Percentiles rank a stretch among this genome's conserved stretches.
Conservation (phyloP, 2,329 filamentous ascomycete genomes). For the Stromatinia cepivora region DNA sequence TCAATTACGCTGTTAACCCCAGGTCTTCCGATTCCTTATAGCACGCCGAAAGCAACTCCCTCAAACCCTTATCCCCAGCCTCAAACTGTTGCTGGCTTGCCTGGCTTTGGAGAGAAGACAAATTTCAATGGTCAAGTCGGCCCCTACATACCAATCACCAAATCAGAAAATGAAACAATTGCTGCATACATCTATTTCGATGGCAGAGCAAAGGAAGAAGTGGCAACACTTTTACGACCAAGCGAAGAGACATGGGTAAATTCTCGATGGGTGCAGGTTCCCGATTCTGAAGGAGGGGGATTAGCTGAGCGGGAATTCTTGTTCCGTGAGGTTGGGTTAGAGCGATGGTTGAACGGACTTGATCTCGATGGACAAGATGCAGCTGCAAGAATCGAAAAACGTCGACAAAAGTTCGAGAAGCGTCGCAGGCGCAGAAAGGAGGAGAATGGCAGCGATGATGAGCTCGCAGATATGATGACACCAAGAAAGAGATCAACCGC, state of each 20-base stretch:
- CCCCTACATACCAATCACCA: conserved; percentile 89
- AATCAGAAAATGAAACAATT: conserved; percentile 93
- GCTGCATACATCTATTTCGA: conserved; percentile 99
- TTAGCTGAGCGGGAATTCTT: conserved; percentile 95
- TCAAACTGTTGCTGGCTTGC: conserved; percentile 74
- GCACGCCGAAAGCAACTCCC: conserved; percentile 75
- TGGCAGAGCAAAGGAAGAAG: conserved; percentile 91
- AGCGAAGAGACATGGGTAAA: conserved; percentile 99
- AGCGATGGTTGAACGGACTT: conserved; percentile 93
- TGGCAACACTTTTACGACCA: conserved; percentile 85
- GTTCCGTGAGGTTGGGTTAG: conserved; percentile 93
- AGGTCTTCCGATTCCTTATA: conserved; percentile 87
- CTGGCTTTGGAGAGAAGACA: conserved; percentile 54
- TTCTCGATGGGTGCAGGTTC: conserved; percentile 94
- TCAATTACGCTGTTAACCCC: conserved; percentile 94
- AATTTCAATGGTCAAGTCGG: conserved; percentile 60
- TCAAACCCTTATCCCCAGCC: conserved; percentile 79
- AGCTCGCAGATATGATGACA: conserved; percentile 44
- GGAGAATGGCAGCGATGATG: conserved; percentile 49
- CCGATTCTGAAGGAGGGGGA: conserved; percentile 86
- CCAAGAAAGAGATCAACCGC: conserved; percentile 36
- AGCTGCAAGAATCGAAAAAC: conserved; percentile 85
- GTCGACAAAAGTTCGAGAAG: conserved; percentile 75
- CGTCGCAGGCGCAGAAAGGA: conserved; percentile 64
- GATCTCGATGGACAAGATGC: conserved; percentile 93